Conservation (phyloP, 768 basidiomycete species). For the Cyclocybe aegerita region DNA sequence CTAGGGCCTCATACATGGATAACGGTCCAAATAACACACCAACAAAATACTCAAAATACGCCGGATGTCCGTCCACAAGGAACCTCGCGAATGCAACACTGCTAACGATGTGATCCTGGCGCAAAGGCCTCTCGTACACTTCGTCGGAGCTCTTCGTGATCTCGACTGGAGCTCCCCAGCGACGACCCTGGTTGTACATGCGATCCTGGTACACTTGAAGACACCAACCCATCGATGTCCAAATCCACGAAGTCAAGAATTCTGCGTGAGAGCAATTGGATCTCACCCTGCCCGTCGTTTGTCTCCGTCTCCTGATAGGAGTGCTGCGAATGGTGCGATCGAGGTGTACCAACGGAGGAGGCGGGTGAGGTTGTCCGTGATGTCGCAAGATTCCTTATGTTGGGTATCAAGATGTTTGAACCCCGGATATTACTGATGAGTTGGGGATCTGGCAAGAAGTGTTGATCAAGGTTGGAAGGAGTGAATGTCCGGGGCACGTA, state of each 20-base stretch:
- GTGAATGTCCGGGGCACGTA: slow-evolving; percentile 24
- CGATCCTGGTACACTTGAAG: slow-evolving; percentile 62
- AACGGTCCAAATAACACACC: slow-evolving; percentile 14
- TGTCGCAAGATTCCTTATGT: slow-evolving; percentile 80
- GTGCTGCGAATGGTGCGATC: slow-evolving; percentile 66
- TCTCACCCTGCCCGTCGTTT: slow-evolving; percentile 89
- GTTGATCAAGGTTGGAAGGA: not conserved
- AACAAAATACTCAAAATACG: slow-evolving; percentile 3
- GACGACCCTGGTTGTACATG: slow-evolving; percentile 73
- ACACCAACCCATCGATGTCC: slow-evolving; percentile 57
- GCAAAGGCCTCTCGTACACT: slow-evolving; percentile 83
- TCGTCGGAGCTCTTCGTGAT: slow-evolving; percentile 79
- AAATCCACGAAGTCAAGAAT: slow-evolving; percentile 88
- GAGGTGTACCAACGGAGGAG: slow-evolving; percentile 75
- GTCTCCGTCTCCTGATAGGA: slow-evolving; percentile 83
- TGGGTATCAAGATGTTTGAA: slow-evolving; percentile 78
- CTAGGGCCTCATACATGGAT: slow-evolving; percentile 8
- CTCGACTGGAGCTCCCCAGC: slow-evolving; percentile 58
- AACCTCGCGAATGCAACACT: slow-evolving; percentile 12
- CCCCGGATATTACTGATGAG: slow-evolving; percentile 87
- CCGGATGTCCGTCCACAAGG: slow-evolving; percentile 14
- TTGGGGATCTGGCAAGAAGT: slow-evolving; percentile 63
- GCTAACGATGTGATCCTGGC: slow-evolving; percentile 58
- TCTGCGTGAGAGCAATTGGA: slow-evolving; percentile 78
- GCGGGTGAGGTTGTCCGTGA: slow-evolving; percentile 69